Base-by-base conservation (phyloP, 2,329 filamentous ascomycete species). In the Talaromyces sp. region DNA sequence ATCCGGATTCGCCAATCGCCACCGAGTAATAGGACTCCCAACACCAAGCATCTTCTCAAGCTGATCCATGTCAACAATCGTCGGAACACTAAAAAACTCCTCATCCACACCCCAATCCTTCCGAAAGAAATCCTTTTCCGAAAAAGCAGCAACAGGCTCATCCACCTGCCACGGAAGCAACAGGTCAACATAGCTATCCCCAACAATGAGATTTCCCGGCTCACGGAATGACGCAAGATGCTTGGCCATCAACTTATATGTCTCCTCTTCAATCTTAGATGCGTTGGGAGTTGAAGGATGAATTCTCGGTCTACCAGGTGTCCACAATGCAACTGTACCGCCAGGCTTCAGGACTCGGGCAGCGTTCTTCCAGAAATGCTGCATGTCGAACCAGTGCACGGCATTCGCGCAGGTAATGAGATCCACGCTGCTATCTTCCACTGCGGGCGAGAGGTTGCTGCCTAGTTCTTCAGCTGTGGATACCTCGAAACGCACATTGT, bases 351-450 rank as follows among this genome's bases (percentile, higher is more conserved):
- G 67, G 1, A 79, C 66, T 10, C 68, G 67, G 0, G 76, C 77
- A 0, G 80, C 82, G 0, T 69, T 65, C 2, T 56, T 41, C 75
- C 80, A 85, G 68, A 85, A 84, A 0, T 49, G 48, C 0, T 69
- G 58, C 74, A 84, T 76, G 57, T 85, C 74, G 68, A 85, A 84
- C 82, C 82, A 85, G 65, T 85, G 83, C 0, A 80, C 80, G 57
- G 80, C 77, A 3, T 73, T 80, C 0, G 78, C 78, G 7, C 76
- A 75, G 0, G 74, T 78, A 56, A 83, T 70, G n/a, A 83, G 65
- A 60, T 83, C 81, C 6, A 83, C 75, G 47, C 66, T 70, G 40
- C 56, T 55, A 37, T 70, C 70, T 2, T 54, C 54, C 3, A 78
- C 40, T 62, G 61, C 20, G 47, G 63, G 53, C 5, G 51, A 39